Conservation (phyloP, 495 filamentous ascomycete species). For the Penicillium bovifimosum region DNA sequence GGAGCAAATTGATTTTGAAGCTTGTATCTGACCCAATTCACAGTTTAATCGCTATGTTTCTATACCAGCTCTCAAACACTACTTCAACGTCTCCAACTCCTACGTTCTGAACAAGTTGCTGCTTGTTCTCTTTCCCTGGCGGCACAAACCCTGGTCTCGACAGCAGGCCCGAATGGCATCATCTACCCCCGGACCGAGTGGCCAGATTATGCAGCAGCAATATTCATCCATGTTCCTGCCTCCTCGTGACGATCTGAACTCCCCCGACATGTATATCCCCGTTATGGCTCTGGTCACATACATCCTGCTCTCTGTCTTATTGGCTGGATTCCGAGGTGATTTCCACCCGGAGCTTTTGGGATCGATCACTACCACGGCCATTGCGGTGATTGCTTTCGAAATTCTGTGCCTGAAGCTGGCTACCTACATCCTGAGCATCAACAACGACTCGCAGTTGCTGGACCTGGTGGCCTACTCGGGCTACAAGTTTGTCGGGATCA, state of each 20-base stretch:
- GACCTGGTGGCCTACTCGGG: slow-evolving; percentile 94
- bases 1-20: not conserved
- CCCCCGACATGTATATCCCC: slow-evolving; percentile 98
- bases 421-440: slow-evolving; percentile 88
- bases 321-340: slow-evolving; percentile 84
- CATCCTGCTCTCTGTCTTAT: slow-evolving; percentile 81
- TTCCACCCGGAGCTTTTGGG: slow-evolving; percentile 94
- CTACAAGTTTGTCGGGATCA: slow-evolving; percentile 98
- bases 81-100: slow-evolving; percentile 94
- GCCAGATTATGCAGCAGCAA: slow-evolving; percentile 51
- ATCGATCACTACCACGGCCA: slow-evolving; percentile 75
- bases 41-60: slow-evolving; percentile 92
- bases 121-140: slow-evolving; percentile 94
- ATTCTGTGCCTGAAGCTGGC: slow-evolving; percentile 86
- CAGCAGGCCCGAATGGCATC: slow-evolving; percentile 51
- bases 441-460: slow-evolving; percentile 77
- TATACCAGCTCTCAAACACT: slow-evolving; percentile 87
- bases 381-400: slow-evolving; percentile 77
- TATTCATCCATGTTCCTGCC: slow-evolving; percentile 83
- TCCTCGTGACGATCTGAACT: slow-evolving; percentile 95
- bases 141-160: slow-evolving; percentile 93
- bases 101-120: slow-evolving; percentile 80
- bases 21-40: slow-evolving; percentile 10
- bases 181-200: slow-evolving; percentile 53
- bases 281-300: slow-evolving; percentile 86